Evolutionary conservation across 139 green algal species (phyloP), one percentile per base, ranked within the genome.

Genomic region (Diplosphaera chodatii): DNA sequence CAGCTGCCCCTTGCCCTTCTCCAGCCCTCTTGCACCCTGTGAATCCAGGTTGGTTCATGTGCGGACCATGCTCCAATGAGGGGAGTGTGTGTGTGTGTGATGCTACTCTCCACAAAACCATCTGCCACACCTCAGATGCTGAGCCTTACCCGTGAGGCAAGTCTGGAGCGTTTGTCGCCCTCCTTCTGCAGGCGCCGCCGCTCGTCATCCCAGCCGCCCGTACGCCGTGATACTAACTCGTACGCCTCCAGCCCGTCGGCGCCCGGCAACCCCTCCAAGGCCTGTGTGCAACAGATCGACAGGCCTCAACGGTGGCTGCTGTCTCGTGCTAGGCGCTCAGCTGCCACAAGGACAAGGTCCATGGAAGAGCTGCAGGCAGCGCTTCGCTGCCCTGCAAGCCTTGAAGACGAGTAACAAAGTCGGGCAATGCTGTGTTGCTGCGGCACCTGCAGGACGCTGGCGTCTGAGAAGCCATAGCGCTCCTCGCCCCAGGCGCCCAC

Each of bases 401-500:
- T n/a, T n/a, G n/a, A n/a, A n/a, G n/a, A n/a, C n/a, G n/a, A n/a
- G n/a, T n/a, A n/a, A n/a, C n/a, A n/a, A n/a, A n/a, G n/a, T n/a
- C n/a, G n/a, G n/a, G n/a, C n/a, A n/a, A n/a, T n/a, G n/a, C n/a
- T n/a, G n/a, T n/a, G n/a, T n/a, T n/a, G 66, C 74, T 92, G 84
- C 0, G 91, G 40, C 6, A 85, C 77, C 80, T 90, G 79, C 28
- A 93, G 74, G 32, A 90, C 84, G 0, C 30, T 40, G 3, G 74
- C 27, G 59, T 91, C 85, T 3, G 75, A 70, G 27, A 93, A 63
- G 8, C 87, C 88, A 79, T 85, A 91, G n/a, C 77, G 74, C 64
- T 82, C 81, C 62, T 72, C 40, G 32, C 84, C 87, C 87, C 86
- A 91, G 8, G 68, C n/a, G 32, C 69, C 71, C 20, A 34, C 66